A percentile compares a stretch with the other conserved stretches of the same genome.
phyloP scores from a whole-genome alignment of 2,329 filamentous ascomycete species.

The Ophiostoma sp. region DNA sequence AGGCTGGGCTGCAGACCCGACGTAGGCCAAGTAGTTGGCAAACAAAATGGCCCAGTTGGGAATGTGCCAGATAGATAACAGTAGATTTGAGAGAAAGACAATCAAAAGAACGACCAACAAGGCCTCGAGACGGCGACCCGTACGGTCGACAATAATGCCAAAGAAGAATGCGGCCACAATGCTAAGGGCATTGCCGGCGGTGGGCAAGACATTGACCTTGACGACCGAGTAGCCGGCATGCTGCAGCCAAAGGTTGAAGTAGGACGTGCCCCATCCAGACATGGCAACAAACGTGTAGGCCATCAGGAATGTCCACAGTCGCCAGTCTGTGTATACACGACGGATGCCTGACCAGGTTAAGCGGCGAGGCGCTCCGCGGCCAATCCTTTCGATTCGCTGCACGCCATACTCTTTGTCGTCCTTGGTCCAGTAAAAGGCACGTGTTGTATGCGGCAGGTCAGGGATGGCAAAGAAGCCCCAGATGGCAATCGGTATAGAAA shows the following conservation, averaged over 20 bases:
- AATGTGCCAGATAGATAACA: constrained; percentile 32
- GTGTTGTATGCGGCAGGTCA: constrained; percentile 28
- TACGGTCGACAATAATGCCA: constrained; percentile 29
- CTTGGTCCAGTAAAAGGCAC: constrained; percentile 26
- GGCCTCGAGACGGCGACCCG: constrained; percentile 27
- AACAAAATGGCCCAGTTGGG: constrained; percentile 30
- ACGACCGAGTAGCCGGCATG: constrained; percentile 48
- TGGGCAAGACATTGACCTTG: constrained; percentile 52
- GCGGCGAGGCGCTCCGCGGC: constrained; percentile 23
- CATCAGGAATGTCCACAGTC: constrained; percentile 79
- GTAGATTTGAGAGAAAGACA: constrained; percentile 31
- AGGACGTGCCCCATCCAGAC: constrained; percentile 35
- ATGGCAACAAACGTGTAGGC: constrained; percentile 26
- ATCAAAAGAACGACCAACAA: constrained; percentile 28
- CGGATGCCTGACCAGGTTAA: constrained; percentile 66
- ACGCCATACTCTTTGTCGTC: constrained; percentile 31
- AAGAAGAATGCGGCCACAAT: constrained; percentile 48
- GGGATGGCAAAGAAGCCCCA: constrained; percentile 33
- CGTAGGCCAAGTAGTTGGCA: constrained; percentile 32
- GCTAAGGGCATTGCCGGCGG: constrained; percentile 48
- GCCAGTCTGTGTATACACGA: constrained; percentile 76
- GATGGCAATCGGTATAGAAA: constrained; percentile 31
- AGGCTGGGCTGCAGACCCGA: constrained; percentile 30
- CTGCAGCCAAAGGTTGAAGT: constrained; percentile 56
- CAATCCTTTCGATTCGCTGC: constrained; percentile 32